Conservation (phyloP, 1,284 basidiomycete genomes). For the Boletellus dicymbophilus region DNA sequence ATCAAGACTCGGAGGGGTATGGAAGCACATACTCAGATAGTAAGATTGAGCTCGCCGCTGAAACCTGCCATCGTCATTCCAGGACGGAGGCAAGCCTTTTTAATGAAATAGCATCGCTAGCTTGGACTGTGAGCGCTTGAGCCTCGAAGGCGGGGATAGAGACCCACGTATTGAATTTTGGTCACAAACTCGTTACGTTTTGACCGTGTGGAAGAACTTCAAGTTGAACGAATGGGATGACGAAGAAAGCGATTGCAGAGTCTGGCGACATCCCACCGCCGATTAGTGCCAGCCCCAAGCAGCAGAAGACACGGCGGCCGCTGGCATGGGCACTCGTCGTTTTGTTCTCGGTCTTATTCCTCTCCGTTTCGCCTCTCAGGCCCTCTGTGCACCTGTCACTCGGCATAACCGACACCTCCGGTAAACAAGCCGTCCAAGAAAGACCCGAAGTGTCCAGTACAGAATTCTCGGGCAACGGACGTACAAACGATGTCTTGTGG, state of each 20-base stretch:
- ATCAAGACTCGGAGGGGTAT: too few species aligned
- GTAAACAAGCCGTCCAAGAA: not conserved
- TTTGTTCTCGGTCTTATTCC: constrained; percentile 20
- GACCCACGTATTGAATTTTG: too few species aligned
- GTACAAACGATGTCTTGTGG: constrained; percentile 34
- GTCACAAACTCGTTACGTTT: too few species aligned
- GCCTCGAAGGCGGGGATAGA: too few species aligned
- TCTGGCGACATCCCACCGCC: constrained; percentile 4
- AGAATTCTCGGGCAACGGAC: constrained; percentile 30
- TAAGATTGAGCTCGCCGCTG: too few species aligned
- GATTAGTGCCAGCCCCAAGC: not conserved
- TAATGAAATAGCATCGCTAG: too few species aligned
- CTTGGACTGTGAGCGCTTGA: too few species aligned
- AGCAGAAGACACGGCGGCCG: constrained; percentile 7
- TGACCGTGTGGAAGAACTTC: too few species aligned
- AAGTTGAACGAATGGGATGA: not conserved
- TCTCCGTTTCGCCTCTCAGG: constrained; percentile 18
- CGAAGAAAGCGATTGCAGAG: not conserved
- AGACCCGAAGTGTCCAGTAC: not conserved
- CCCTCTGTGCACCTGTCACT: constrained; percentile 1
- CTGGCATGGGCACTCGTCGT: constrained; percentile 17
- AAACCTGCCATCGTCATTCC: too few species aligned
- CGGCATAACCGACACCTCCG: not conserved
- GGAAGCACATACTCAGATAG: too few species aligned
- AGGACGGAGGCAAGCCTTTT: too few species aligned